Evolutionary conservation across 176 grass and related monocot genomes (phyloP), one percentile per base, ranked within the genome.

Genomic region (Luzula sylvatica): DNA sequence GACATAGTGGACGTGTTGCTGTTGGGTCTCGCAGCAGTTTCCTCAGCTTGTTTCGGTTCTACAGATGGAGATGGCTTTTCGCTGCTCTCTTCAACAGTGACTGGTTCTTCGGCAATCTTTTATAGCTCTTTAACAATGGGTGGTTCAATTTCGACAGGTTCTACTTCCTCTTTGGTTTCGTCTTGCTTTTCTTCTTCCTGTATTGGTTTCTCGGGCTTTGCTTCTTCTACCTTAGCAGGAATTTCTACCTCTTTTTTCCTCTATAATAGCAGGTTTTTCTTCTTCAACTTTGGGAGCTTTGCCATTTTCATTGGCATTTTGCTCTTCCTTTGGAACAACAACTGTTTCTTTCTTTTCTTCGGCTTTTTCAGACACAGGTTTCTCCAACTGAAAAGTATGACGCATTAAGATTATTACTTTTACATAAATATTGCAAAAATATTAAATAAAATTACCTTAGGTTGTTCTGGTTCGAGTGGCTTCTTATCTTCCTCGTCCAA

Each of bases 401-500:
- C 60, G 18, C 20, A 29, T 19, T 6, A 50, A 19, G 29, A 28
- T 30, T 49, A 50, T 35, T 35, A 35, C 7, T 35, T 35, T 35
- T 7, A 35, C 30, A 35, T 4, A 53, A 16, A 52, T 27, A 48
- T 24, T 38, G 62, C 12, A 22, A 38, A 56, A 50, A 46, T 16
- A 3, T 14, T 3, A 56, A 2, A 49, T 21, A n/a, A 60, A 49
- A 56, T 23, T 58, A 85, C 90, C 75, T 89, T 73, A 55, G 53
- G 61, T 14, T 73, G 70, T 56, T 89, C 62, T 14, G 69, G 66
- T 56, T 89, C 62, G 38, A 53, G 66, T 3, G 42, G 50, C 63
- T 60, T 74, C 44, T 46, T 79, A 27, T 66, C 18, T 4, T 83
- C 78, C 48, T 70, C 73, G n/a, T n/a, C 61, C 70, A 87, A 69